Percentiles rank a stretch among this genome's conserved stretches.
phyloP scores from a whole-genome alignment of 164 flowering plant species.

The Vitis amurensis region DNA sequence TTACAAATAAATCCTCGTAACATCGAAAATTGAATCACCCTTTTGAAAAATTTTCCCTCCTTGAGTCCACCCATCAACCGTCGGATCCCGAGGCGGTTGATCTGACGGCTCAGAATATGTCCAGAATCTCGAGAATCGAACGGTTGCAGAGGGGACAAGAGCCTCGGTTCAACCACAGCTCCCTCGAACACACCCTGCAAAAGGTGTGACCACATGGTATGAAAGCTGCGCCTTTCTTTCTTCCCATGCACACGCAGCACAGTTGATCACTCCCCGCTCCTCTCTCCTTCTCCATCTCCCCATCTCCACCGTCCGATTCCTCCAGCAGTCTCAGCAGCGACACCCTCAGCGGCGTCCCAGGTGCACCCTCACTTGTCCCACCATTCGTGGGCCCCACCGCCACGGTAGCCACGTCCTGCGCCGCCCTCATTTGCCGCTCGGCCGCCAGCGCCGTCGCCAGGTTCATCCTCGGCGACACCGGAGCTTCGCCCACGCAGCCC shows the following conservation, averaged over 20 bases:
- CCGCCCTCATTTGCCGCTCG: conserved; percentile 60
- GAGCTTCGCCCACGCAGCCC: conserved; percentile 24
- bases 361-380: conserved; percentile 1
- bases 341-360: conserved; percentile 47
- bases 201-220: conserved; percentile 95
- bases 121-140: conserved; percentile 69
- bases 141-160: conserved; percentile 91
- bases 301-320: conserved; percentile 41
- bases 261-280: conserved; percentile 31
- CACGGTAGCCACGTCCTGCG: not conserved
- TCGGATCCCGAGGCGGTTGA: conserved; percentile 2
- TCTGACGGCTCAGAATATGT: conserved; percentile 46
- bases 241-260: conserved; percentile 94
- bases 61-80: too few species aligned
- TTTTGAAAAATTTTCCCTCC: too few species aligned
- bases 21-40: too few species aligned
- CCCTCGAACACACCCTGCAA: conserved; percentile 86
- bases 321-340: conserved; percentile 72
- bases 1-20: too few species aligned
- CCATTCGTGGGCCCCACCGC: not conserved
- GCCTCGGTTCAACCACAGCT: conserved; percentile 80
- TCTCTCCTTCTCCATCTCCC: conserved; percentile 6
- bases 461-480: conserved; percentile 49
- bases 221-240: conserved; percentile 86
- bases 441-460: conserved; percentile 83